Evolutionary conservation across 768 basidiomycete species (phyloP), one percentile per base, ranked within the genome.

Genomic region (Chalciporus chontae): DNA sequence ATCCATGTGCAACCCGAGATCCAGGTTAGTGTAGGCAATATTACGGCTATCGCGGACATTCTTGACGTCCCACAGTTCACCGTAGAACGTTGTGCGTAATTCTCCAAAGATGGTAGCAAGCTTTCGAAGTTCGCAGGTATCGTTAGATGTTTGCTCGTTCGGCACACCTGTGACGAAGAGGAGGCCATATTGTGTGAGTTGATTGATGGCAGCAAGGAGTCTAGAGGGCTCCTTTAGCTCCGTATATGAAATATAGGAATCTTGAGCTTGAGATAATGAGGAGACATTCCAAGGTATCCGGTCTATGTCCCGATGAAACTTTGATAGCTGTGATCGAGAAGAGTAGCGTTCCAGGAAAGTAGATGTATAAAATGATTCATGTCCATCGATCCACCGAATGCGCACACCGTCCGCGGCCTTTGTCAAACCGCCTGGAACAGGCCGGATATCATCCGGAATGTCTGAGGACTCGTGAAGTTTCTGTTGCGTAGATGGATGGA

Each of bases 11-110:
- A 94, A 64, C 0, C 87, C 94, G 8, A 99, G 75, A 57, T 90
- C 78, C 21, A 96, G 75, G 65, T 93, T 84, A 11, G 95, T 99
- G 65, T 96, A 97, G 4, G 95, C 95, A 48, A 99, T 92, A 66
- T 99, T 99, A 56, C 75, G 79, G 60, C 88, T 88, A 48, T 90
- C 75, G 37, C 67, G 71, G 36, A 83, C 59, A 52, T 84, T 90
- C 70, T 82, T 80, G 23, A 98, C 94, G 65, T 96, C 83, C 92
- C 93, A 97, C 1, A 86, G 63, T 40, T 77, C 73, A 0, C 95
- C 95, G 57, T 99, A 99, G 66, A 97, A 94, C 8, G 94, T 98
- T 40, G 77, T 72, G 23, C 92, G 74, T 23, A 97, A 73, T 55
- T 90, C 80, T 6, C 91, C 87, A 58, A 97, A 87, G 19, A 61